Evolutionary conservation across 805 yeast species (phyloP), one percentile per base, ranked within the genome.

Genomic region (Wickerhamomyces pijperi): DNA sequence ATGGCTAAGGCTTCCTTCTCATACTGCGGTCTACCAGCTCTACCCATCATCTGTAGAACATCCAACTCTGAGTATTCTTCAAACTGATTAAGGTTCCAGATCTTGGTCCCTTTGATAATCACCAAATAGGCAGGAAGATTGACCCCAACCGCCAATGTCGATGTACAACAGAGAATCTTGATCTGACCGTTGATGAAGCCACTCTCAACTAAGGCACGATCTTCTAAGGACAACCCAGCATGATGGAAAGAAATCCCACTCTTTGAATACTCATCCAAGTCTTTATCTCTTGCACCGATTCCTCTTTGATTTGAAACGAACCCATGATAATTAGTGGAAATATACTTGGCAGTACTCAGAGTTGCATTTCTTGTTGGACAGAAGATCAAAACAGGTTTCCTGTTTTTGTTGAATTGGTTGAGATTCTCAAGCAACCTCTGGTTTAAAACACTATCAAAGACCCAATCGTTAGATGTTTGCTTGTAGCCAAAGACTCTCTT

Each of bases 1-100:
- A 73, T 63, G 3, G 74, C 72, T 35, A 62, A 59, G 4, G 67
- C 72, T 28, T 65, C 65, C 3, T 60, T 62, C 46, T 74, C 79
- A 50, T 64, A 73, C 25, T 70, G 76, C 0, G 80, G 79, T 36
- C 81, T 62, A 3, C 82, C 82, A 3, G 82, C 81, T 47, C 82
- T 61, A 3, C 81, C 82, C 53, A 76, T 67, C 82, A 76, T 77
- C 46, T 77, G 82, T 33, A 72, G 52, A 23, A 76, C 56, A 41
- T 75, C 81, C 19, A 74, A 55, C 35, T 70, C 74, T 2, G 76
- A 63, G 49, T 75, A 76, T 42, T 76, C 82, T 28, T 57, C 58
- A 43, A 68, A 62, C 39, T 62, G 68, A 18, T 69, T 68, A 17
- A 67, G 68, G 16, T 53, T 56, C 72, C 80, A 82, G 38, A 72